phyloP scores from a whole-genome alignment of 1,139 yeast genomes.

The Geotrichum candidum region DNA sequence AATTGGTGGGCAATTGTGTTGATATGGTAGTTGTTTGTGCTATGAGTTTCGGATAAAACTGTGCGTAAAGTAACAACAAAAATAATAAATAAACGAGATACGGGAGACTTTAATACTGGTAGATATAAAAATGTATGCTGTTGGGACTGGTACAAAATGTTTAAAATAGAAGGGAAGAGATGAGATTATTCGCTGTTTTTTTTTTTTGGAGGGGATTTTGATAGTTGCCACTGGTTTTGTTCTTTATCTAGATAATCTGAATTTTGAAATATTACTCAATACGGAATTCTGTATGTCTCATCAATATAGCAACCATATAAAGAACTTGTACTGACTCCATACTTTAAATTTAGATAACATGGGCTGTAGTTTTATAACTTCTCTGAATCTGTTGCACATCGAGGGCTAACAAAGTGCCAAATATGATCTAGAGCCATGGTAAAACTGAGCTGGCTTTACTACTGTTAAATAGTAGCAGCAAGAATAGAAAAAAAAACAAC shows the following conservation, averaged over 20 bases:
- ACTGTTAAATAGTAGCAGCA: too few species aligned
- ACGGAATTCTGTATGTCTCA: neutral
- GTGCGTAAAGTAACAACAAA: neutral
- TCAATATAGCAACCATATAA: neutral
- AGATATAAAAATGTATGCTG: too few species aligned
- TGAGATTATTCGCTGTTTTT: neutral
- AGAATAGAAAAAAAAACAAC: neutral
- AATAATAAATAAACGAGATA: too few species aligned
- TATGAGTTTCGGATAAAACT: neutral
- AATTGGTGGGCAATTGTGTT: neutral
- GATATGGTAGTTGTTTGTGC: neutral
- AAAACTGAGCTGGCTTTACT: too few species aligned
- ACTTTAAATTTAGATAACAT: too few species aligned
- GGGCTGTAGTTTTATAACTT: too few species aligned
- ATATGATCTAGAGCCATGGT: neutral
- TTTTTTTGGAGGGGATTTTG: neutral
- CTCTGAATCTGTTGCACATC: too few species aligned
- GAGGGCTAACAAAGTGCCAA: too few species aligned
- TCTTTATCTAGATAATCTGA: slow-evolving; percentile 12
- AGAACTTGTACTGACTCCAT: too few species aligned
- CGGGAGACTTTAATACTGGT: too few species aligned
- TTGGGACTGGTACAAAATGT: too few species aligned
- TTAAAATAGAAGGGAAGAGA: too few species aligned
- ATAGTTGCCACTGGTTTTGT: slow-evolving; percentile 1
- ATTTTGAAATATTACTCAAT: neutral